Evolutionary conservation across 768 basidiomycete species (phyloP).

Genomic region (Kwoniella heveanensis): DNA sequence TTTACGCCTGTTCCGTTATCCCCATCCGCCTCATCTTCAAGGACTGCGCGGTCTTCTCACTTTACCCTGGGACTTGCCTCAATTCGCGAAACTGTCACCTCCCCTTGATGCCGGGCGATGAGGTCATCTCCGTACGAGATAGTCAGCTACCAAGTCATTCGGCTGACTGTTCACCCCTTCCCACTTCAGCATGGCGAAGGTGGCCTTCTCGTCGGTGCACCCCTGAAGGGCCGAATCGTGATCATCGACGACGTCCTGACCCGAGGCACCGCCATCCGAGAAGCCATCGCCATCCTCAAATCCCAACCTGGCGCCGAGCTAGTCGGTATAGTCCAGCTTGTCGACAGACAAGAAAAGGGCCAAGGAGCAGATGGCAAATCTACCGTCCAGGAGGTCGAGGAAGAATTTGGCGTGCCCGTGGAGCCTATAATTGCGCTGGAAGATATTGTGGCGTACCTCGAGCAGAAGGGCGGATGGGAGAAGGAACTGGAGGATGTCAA

Average conservation of each 20-base stretch:
- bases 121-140: no score
- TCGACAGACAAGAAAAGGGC: constrained; percentile 85
- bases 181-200: constrained; percentile 77
- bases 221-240: constrained; percentile 77
- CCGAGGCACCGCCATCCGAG: constrained; percentile 69
- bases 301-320: constrained; percentile 67
- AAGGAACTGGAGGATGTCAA: constrained; percentile 72
- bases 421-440: constrained; percentile 79
- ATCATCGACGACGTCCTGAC: constrained; percentile 98
- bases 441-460: constrained; percentile 81
- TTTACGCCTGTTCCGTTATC: no score
- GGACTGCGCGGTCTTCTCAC: no score
- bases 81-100: no score
- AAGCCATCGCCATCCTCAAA: constrained; percentile 73
- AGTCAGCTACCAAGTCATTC: no score
- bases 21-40: no score
- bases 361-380: constrained; percentile 65
- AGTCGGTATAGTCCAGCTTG: constrained; percentile 80
- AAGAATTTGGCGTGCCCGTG: constrained; percentile 70
- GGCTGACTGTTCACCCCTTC: neutral
- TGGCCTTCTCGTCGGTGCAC: constrained; percentile 81
- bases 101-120: no score
- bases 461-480: constrained; percentile 64
- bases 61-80: no score
- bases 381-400: constrained; percentile 81